Percentiles rank a stretch among this genome's conserved stretches.
Conservation (phyloP, 768 basidiomycete species). For the Boletus rufocinnamomeus region DNA sequence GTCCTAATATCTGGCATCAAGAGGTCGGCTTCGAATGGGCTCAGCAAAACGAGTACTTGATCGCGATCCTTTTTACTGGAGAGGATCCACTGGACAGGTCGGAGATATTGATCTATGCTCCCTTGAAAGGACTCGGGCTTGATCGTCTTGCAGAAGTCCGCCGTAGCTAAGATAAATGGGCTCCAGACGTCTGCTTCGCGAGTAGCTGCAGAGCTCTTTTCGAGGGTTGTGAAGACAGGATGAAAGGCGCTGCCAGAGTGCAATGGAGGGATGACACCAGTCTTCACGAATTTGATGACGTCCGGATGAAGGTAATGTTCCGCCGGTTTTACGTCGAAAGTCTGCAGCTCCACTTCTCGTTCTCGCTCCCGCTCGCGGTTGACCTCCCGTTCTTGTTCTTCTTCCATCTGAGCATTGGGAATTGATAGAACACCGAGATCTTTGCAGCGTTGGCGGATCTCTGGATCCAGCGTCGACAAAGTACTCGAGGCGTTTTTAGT, state of each 20-base stretch:
- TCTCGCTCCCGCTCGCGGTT: slow-evolving; percentile 44
- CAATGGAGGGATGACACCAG: slow-evolving; percentile 24
- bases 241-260: slow-evolving; percentile 23
- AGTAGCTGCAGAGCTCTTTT: neutral
- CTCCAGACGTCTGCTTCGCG: slow-evolving; percentile 25
- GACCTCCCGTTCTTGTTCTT: no score
- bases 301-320: slow-evolving; percentile 19
- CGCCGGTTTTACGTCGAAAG: slow-evolving; percentile 25
- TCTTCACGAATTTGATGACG: slow-evolving; percentile 24
- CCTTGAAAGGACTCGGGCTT: neutral
- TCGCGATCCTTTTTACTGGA: neutral
- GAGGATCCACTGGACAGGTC: slow-evolving; percentile 28
- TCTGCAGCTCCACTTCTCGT: slow-evolving; percentile 38
- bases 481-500: no score
- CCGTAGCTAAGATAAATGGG: slow-evolving; percentile 7
- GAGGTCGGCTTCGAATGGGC: slow-evolving; percentile 38
- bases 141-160: slow-evolving; percentile 14
- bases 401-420: no score
- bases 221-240: slow-evolving; percentile 14
- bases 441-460: no score
- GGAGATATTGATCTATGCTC: slow-evolving; percentile 14
- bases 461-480: no score
- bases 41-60: neutral
- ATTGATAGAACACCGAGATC: no score
- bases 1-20: slow-evolving; percentile 40